These are phyloP conservation scores for Penicillium psychrofluorescens DNA, from an alignment of 495 filamentous ascomycete genomes.

Conservation along the genomic window DNA sequence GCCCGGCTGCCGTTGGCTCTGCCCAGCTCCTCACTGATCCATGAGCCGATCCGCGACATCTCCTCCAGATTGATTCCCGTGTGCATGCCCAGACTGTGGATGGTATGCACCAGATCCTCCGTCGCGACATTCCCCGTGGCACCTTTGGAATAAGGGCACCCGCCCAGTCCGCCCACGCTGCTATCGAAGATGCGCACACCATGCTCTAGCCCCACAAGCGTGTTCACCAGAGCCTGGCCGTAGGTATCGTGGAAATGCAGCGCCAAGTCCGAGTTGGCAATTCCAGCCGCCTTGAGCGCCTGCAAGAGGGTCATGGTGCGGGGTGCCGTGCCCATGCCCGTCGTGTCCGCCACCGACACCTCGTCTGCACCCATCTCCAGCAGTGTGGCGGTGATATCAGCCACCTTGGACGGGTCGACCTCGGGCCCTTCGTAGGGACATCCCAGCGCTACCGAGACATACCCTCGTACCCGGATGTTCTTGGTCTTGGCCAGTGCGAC, in stretches of 20 bases:
- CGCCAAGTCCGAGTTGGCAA: slow-evolving; percentile 73
- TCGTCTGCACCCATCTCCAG: slow-evolving; percentile 96
- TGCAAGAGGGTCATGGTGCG: slow-evolving; percentile 63
- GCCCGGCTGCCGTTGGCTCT: slow-evolving; percentile 67
- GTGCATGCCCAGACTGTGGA: slow-evolving; percentile 79
- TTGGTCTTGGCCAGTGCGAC: slow-evolving; percentile 63
- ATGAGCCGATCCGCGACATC: slow-evolving; percentile 73
- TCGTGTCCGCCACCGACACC: slow-evolving; percentile 90
- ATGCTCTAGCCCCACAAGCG: slow-evolving; percentile 75
- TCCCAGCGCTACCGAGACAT: slow-evolving; percentile 89
- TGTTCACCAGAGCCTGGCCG: slow-evolving; percentile 88
- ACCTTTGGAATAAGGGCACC: slow-evolving; percentile 88
- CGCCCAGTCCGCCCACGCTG: slow-evolving; percentile 84
- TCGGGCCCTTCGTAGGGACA: slow-evolving; percentile 92
- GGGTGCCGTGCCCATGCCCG: slow-evolving; percentile 90
- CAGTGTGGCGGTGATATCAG: slow-evolving; percentile 71
- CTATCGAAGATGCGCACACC: slow-evolving; percentile 87
- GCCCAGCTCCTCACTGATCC: slow-evolving; percentile 82
- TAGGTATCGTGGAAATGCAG: slow-evolving; percentile 98
- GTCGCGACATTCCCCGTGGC: slow-evolving; percentile 94
- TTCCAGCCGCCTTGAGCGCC: slow-evolving; percentile 65
- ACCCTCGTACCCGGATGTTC: slow-evolving; percentile 75
- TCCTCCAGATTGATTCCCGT: slow-evolving; percentile 83
- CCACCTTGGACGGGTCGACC: slow-evolving; percentile 69
- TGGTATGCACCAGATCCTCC: slow-evolving; percentile 85